A percentile compares a stretch with the other conserved stretches of the same genome.
phyloP scores from a whole-genome alignment of 257 asterid genomes.

The Jacaranda copaia region DNA sequence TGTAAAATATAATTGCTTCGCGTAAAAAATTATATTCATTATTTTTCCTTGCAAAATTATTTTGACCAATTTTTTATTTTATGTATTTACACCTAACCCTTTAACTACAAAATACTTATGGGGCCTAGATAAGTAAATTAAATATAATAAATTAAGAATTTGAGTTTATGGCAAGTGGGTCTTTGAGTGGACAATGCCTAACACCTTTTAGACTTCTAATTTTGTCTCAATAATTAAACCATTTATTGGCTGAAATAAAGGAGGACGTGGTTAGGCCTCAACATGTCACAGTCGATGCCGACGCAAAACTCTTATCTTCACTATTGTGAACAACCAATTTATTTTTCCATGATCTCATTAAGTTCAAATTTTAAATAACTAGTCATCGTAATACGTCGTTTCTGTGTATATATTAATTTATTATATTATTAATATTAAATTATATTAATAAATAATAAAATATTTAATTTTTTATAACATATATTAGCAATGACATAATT shows the following conservation, averaged over 20 bases:
- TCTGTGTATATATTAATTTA: no score
- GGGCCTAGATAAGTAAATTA: background rate
- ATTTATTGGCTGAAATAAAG: slow-evolving; percentile 22
- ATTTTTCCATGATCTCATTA: background rate
- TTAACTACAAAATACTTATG: background rate
- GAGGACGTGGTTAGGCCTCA: slow-evolving; percentile 10
- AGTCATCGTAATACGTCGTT: no score
- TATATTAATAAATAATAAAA: no score
- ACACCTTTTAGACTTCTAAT: slow-evolving; percentile 1
- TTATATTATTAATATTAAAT: no score
- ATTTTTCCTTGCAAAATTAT: no score
- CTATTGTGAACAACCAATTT: background rate
- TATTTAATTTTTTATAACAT: no score
- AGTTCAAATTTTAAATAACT: no score
- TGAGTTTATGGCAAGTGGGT: background rate
- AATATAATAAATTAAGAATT: background rate
- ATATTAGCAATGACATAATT: no score
- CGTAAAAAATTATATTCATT: no score
- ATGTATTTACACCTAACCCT: slow-evolving; percentile 9
- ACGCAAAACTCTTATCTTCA: background rate
- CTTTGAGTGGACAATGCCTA: background rate
- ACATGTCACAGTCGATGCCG: slow-evolving; percentile 31
- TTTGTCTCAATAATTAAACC: slow-evolving; percentile 28
- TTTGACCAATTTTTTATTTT: background rate
- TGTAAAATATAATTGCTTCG: no score